Base-by-base conservation (phyloP, 768 basidiomycete species). In the Podaxis sp. region DNA sequence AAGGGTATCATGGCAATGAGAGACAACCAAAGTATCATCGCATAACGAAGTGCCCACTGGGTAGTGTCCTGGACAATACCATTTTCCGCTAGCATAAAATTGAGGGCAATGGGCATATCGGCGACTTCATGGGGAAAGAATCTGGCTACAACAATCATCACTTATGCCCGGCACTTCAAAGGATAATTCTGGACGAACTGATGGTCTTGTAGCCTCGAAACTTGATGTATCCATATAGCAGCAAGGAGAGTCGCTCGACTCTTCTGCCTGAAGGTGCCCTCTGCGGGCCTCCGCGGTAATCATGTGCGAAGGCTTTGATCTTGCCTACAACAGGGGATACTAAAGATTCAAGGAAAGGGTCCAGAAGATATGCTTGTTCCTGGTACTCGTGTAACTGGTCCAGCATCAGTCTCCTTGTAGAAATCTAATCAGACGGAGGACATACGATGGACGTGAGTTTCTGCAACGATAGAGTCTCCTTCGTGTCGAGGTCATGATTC, bases 1-100 rank as follows among this genome's bases (percentile, higher is more conserved):
- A 99, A 99, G 0, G 97, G 97, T 17, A 98, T 88, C 77, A 92
- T 93, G 77, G 91, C 90, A 53, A 97, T 89, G 24, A 99, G 83
- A 22, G 93, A 91, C n/a, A 98, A 81, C 96, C 96, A 98, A 11
- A 97, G 79, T 8, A 99, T 79, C 25, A 93, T 77, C 33, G 91
- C 81, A 70, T 96, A 94, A 63, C 94, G 88, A 56, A 94, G 72
- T 24, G 89, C 77, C 97, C 97, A 98, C 41, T 87, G 83, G 8
- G 72, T 68, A 0, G 72, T 66, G 53, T 75, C 73, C 60, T 79
- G 71, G 13, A 74, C 76, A 11, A 81, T 77, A 27, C 78, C 81
- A 40, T 79, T 75, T 19, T 77, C 77, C 38, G 78, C 68, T 37
- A 79, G 75, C 68, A 93, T 82, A 68, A 87, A 91, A 17, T 82